Conservation (phyloP, 1,284 basidiomycete species). For the Cryptococcus deneoformans region DNA sequence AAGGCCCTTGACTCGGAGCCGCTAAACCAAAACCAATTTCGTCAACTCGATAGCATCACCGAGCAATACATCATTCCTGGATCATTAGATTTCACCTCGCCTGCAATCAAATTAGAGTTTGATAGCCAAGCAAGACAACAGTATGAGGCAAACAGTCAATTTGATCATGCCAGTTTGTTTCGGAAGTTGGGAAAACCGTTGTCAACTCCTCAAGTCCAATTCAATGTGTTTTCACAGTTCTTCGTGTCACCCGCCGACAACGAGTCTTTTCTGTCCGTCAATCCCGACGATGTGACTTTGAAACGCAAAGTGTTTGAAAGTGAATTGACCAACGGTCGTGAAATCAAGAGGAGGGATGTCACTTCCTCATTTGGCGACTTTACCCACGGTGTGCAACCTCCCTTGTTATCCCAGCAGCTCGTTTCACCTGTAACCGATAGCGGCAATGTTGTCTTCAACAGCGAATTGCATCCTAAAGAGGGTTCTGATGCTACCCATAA, state of each 20-base stretch:
- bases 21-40: background rate
- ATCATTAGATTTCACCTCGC: too few species aligned
- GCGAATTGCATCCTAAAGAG: background rate
- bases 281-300: background rate
- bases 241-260: background rate
- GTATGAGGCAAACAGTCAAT: background rate
- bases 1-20: background rate
- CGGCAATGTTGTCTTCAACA: background rate
- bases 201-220: background rate
- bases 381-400: background rate
- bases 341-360: background rate
- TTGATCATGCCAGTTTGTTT: background rate
- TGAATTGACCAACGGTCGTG: background rate
- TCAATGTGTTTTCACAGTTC: background rate
- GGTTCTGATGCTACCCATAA: background rate
- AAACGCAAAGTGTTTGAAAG: background rate
- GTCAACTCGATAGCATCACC: background rate
- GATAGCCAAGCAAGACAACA: too few species aligned
- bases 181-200: background rate
- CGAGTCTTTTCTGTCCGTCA: background rate
- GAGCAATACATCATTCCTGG: too few species aligned
- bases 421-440: background rate
- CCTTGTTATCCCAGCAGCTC: too few species aligned
- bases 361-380: background rate
- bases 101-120: too few species aligned